Conservation (phyloP, 495 filamentous ascomycete genomes). For the Gamarada debralockiae region DNA sequence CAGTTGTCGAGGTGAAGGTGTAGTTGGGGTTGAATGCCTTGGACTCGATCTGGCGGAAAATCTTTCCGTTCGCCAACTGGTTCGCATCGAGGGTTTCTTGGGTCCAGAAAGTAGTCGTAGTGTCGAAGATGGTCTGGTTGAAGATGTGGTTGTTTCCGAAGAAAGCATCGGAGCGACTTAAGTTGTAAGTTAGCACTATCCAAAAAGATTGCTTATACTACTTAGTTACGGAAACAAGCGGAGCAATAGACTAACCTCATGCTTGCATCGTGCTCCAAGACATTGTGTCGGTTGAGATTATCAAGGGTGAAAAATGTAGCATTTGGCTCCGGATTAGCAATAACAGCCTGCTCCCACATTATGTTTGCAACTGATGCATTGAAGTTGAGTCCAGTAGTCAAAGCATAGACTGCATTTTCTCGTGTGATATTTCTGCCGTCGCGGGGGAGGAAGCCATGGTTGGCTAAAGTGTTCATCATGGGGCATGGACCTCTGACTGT, state of each 20-base stretch:
- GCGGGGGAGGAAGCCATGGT: constrained; percentile 22
- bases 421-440: constrained; percentile 35
- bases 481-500: constrained; percentile 34
- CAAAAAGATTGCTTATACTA: not conserved
- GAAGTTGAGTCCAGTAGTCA: constrained; percentile 41
- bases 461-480: constrained; percentile 33
- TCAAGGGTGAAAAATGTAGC: constrained; percentile 46
- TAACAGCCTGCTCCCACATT: constrained; percentile 39
- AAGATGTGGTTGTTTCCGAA: constrained; percentile 43
- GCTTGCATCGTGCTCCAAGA: too few species aligned
- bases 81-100: constrained; percentile 28
- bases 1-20: constrained; percentile 29
- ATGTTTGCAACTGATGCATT: constrained; percentile 27
- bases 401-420: constrained; percentile 30
- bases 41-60: constrained; percentile 36
- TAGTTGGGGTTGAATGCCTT: constrained; percentile 38
- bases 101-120: constrained; percentile 35
- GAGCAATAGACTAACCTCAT: too few species aligned
- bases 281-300: too few species aligned
- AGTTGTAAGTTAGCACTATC: too few species aligned
- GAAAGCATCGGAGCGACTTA: constrained; percentile 38
- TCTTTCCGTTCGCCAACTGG: constrained; percentile 38
- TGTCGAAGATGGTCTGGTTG: constrained; percentile 38
- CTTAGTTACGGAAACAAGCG: not conserved
- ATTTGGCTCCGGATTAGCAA: constrained; percentile 45